Evolutionary conservation across 768 basidiomycete species (phyloP), one percentile per base, ranked within the genome.

Genomic region (Lepiota venenata): DNA sequence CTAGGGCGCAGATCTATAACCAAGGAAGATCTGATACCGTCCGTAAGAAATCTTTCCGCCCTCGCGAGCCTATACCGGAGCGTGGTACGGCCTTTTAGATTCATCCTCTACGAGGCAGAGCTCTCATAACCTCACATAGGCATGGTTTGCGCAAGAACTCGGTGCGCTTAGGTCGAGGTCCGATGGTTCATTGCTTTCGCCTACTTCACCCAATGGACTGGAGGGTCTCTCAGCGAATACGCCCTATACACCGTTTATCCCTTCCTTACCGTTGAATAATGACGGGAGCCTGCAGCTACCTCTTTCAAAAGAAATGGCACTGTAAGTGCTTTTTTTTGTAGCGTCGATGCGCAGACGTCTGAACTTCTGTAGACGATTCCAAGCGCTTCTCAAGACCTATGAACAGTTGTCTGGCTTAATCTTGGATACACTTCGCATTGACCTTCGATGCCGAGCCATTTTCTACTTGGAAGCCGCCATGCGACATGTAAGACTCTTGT

Each of bases 381-480:
- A 95, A 65, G 91, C 93, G 0, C 75, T 98, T 42, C 74, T 95
- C 39, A 85, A 88, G 71, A 96, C 94, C 2, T 98, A 93, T 62
- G 86, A 89, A 37, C 93, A 96, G 60, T 77, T 98, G 6, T 87
- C 91, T 8, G 85, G 89, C 62, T 80, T 95, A 54, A 86, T 97
- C 46, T 73, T 98, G 39, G 87, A 89, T 65, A 93, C 90, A 4
- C 83, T 98, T 27, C 83, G 94, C 35, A 82, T 91, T 50, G 96
- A 98, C 64, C 71, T 97, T 48, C 83, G 96, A 4, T 93, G 93
- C 64, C 82, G 93, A 43, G 81, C 83, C 2, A 84, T 92, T 29
- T 85, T 88, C 64, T 88, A 92, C 68, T 72, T 97, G 10, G 83
- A 88, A 52, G 83, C 87, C 18, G 84, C 93, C 2, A 81, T 95